Evolutionary conservation across 306 rosid genomes (phyloP).

Genomic region (Begonia peltatifolia): DNA sequence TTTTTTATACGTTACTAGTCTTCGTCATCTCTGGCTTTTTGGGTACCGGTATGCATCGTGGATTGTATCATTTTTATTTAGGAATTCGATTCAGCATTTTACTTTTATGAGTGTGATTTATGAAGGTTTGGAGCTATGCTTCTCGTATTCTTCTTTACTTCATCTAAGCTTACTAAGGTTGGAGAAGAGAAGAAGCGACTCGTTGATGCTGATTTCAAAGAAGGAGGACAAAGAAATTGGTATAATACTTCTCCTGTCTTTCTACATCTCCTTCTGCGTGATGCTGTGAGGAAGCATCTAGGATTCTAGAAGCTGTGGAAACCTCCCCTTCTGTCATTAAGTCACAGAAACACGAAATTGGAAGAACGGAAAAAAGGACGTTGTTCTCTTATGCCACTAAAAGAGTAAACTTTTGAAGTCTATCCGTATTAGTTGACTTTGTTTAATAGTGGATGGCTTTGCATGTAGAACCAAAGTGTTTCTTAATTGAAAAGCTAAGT

Average conservation of each 20-base stretch:
- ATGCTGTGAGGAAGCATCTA: background rate
- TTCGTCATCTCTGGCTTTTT: background rate
- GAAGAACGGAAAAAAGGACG: no score
- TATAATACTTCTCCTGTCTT: conserved; percentile 8
- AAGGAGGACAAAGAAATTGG: conserved; percentile 97
- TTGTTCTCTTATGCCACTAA: no score
- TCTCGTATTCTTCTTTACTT: conserved; percentile 63
- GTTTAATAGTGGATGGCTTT: no score
- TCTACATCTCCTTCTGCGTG: background rate
- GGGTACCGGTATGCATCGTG: background rate
- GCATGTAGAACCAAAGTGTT: no score
- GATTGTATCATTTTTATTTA: background rate
- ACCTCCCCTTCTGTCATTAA: no score
- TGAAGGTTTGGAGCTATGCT: conserved; percentile 66
- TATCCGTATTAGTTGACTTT: no score
- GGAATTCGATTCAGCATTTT: background rate
- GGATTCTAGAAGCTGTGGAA: background rate
- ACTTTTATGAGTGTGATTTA: background rate
- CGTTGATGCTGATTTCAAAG: conserved; percentile 69
- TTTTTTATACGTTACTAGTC: background rate
- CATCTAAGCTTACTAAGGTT: conserved; percentile 60
- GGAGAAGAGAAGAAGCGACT: conserved; percentile 60
- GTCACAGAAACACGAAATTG: no score
- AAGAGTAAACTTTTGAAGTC: no score
- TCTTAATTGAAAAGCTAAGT: no score